Conservation (phyloP, 2,329 filamentous ascomycete species). For the Neonectria ditissima region DNA sequence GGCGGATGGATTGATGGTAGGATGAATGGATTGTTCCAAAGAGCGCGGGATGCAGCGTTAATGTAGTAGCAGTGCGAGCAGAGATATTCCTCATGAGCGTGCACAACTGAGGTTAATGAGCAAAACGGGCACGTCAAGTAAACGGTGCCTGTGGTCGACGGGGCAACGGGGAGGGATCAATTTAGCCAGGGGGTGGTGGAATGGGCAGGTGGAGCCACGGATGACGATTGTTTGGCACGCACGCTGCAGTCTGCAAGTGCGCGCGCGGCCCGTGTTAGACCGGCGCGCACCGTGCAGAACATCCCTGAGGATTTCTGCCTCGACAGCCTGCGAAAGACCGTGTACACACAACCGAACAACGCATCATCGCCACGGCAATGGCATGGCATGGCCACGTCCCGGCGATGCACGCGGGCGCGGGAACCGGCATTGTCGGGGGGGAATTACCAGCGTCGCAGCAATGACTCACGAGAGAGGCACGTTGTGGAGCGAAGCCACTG, state of each 20-base stretch:
- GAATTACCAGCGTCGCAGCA: conserved; percentile 17
- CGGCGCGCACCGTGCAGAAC: conserved; percentile 4
- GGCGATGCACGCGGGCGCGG: neutral
- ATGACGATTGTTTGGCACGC: neutral
- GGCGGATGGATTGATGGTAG: neutral
- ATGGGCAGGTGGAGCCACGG: neutral
- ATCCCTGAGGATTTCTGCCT: conserved; percentile 10
- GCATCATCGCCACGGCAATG: conserved; percentile 43
- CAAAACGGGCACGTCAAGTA: conserved; percentile 31
- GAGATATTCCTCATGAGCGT: conserved; percentile 11
- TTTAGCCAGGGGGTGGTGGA: conserved; percentile 6
- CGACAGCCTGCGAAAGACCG: neutral
- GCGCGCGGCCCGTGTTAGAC: too few species aligned
- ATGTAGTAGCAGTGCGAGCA: conserved; percentile 8
- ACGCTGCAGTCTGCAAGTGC: too few species aligned
- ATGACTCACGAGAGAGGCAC: conserved; percentile 20
- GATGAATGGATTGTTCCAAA: conserved; percentile 1
- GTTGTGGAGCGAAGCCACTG: conserved; percentile 1
- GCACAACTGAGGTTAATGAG: conserved; percentile 4
- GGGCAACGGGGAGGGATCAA: conserved; percentile 39
- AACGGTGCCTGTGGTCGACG: conserved; percentile 39
- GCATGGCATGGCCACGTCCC: conserved; percentile 31
- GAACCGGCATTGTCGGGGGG: conserved; percentile 23
- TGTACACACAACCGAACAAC: conserved; percentile 27
- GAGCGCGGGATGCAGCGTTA: conserved; percentile 5